Base-by-base conservation (phyloP, 2,329 filamentous ascomycete species). In the Paraconiothyrium brasiliense region DNA sequence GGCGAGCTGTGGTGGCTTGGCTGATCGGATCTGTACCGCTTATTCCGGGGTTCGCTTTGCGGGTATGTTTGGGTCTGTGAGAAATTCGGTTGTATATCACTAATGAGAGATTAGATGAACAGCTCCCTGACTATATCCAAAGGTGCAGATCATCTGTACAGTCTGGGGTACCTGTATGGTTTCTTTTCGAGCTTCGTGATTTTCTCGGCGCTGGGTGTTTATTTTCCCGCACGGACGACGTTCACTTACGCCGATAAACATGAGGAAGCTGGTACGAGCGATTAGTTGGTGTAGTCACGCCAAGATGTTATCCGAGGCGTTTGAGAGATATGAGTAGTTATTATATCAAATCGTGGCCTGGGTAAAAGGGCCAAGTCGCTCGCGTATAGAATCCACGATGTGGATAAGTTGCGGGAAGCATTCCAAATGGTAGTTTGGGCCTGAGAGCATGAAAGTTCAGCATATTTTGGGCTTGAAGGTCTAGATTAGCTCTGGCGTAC, bases 1-100 rank as follows among this genome's bases (percentile, higher is more conserved):
- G 71, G 71, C 63, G 68, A 20, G 63, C 71, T 1, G 58, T 68
- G 5, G 60, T 63, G 2, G 68, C 71, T 8, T 68, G 64, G 58
- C 47, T 62, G 6, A 54, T 69, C 14, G 66, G 68, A 5, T 71
- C 64, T 41, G 41, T 64, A 0, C 69, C 69, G 13, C 59, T 70
- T 10, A 52, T 67, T 6, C 67, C 69, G 1, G 69, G 70, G 1
- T 68, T 73, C 43, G 65, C 59, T 5, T 57, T 46, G 20, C 43
- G 65, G 43, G 63, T 63, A 30, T 10, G 48, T 37, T 35, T 51
- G 34, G 16, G 27, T 37, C 22, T 13, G 1, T 13, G 27, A 24
- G 27, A 6, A 1, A 1, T 6, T 41, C 11, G 2, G 4, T 51
- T 13, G 48, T 9, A 10, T 27, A 1, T 34, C 16, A 16, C 27